Conservation (phyloP, 2,329 filamentous ascomycete genomes). For the Bisporella sp. region DNA sequence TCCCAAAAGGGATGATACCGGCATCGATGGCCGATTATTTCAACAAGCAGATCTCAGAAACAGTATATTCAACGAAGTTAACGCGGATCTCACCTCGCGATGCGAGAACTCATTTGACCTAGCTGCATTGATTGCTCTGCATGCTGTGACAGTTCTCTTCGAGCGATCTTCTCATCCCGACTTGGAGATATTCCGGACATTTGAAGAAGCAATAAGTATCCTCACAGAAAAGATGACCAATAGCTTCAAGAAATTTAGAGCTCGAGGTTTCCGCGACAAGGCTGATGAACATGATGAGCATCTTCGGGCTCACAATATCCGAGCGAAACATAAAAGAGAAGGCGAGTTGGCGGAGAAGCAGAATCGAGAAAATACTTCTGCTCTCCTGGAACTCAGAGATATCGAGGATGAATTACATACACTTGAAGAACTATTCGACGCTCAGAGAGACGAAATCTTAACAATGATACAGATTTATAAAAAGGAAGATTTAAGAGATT, state of each 20-base stretch:
- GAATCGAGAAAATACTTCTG: conserved; percentile 9
- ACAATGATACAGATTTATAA: conserved; percentile 2
- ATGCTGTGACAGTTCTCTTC: conserved; percentile 8
- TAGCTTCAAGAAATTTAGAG: conserved; percentile 7
- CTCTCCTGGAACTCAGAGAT: conserved; percentile 6
- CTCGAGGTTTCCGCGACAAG: conserved; percentile 3
- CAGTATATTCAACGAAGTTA: conserved; percentile 11
- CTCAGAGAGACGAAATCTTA: neutral
- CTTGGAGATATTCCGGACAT: conserved; percentile 6
- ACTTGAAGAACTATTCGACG: conserved; percentile 1
- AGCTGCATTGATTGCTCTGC: conserved; percentile 7
- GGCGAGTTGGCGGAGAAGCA: conserved; percentile 3
- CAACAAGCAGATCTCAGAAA: conserved; percentile 11
- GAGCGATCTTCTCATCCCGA: conserved; percentile 9
- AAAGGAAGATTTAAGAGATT: neutral
- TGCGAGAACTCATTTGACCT: conserved; percentile 10
- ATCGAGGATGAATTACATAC: conserved; percentile 10
- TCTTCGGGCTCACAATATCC: conserved; percentile 1
- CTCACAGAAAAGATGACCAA: conserved; percentile 9
- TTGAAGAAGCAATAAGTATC: conserved; percentile 10
- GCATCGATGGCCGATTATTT: conserved; percentile 4
- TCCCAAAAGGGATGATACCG: conserved; percentile 1
- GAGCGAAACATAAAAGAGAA: conserved; percentile 6
- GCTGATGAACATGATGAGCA: conserved; percentile 1
- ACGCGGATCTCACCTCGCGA: conserved; percentile 9